phyloP scores from a whole-genome alignment of 139 green algal species.

The Chlorella sp. region DNA sequence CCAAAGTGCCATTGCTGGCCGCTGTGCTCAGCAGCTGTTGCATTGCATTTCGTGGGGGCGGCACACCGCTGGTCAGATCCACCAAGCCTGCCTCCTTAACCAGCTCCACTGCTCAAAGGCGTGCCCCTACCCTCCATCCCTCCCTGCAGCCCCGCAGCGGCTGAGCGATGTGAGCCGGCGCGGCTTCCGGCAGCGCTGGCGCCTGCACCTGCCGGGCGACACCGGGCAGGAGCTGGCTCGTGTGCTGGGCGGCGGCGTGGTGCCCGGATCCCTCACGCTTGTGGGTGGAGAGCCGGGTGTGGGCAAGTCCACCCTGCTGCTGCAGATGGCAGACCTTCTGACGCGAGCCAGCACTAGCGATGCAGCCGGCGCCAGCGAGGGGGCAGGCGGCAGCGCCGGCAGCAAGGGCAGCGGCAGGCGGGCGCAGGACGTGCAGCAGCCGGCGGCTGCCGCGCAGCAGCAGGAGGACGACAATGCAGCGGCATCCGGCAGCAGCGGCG shows the following conservation, averaged over 20 bases:
- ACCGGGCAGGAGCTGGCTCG: slow-evolving; percentile 74
- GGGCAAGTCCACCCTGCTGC: slow-evolving; percentile 96
- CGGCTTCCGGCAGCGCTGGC: slow-evolving; percentile 42
- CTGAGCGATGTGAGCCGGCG: slow-evolving; percentile 52
- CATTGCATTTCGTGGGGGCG: background rate
- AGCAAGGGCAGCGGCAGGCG: background rate
- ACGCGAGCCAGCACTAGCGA: background rate
- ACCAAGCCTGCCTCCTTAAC: too few species aligned
- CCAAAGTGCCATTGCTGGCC: background rate
- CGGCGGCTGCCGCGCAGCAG: background rate
- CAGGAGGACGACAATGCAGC: background rate
- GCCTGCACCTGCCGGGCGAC: slow-evolving; percentile 60
- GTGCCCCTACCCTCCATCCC: background rate
- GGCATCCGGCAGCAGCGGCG: background rate
- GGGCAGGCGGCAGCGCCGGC: background rate
- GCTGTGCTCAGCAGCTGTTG: background rate
- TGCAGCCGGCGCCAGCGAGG: background rate
- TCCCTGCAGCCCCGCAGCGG: slow-evolving; percentile 47
- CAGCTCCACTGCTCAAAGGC: too few species aligned
- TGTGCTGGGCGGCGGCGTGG: slow-evolving; percentile 94
- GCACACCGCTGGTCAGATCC: too few species aligned
- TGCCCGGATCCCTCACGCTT: slow-evolving; percentile 89
- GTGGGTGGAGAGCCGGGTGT: slow-evolving; percentile 96
- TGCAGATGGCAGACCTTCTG: slow-evolving; percentile 54
- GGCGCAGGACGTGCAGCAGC: background rate